Evolutionary conservation across 768 basidiomycete genomes (phyloP), one percentile per base, ranked within the genome.

Genomic region (Lyophyllum atratum): DNA sequence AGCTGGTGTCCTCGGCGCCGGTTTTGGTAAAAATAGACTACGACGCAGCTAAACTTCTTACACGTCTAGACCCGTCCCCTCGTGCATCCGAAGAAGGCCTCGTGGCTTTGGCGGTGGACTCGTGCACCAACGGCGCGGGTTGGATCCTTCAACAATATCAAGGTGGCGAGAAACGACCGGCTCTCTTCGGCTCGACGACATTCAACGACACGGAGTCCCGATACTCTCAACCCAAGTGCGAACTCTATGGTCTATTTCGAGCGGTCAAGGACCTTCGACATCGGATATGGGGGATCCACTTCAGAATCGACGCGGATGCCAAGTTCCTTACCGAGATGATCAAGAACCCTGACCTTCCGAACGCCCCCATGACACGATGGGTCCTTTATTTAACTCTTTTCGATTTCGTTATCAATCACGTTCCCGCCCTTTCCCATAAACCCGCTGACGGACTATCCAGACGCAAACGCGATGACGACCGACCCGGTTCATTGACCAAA

Each of bases 221-320:
- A 4, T 78, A 76, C 52, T 72, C 71, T 0, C 75, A 77, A 56
- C 66, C 74, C 0, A 77, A 78, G 49, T 49, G 72, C 0, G 75
- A 77, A 54, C 64, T 78, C 0, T 80, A 73, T 47, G 71, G 76
- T 0, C 47, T 76, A 0, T 78, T 67, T 47, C 50, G 72, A 0
- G 67, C 72, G 0, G 37, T 78, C n/a, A 68, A 68, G 34, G 68
- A 64, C 2, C 43, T 72, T 21, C 59, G 70, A 1, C 64, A 73
- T 34, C 54, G 68, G 1, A 49, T 75, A 1, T 72, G 66, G 67
- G 74, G 71, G 10, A 52, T 71, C 0, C 66, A 67, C 49, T 70
- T 76, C 45, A 43, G 66, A 4, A 22, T 76, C 0, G 71, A 78
- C 49, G 66, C 74, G 4, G 73, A 78, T 55, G 76, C 72, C 0